Base-by-base conservation (phyloP, 768 basidiomycete genomes). In the Lactarius hengduanensis region DNA sequence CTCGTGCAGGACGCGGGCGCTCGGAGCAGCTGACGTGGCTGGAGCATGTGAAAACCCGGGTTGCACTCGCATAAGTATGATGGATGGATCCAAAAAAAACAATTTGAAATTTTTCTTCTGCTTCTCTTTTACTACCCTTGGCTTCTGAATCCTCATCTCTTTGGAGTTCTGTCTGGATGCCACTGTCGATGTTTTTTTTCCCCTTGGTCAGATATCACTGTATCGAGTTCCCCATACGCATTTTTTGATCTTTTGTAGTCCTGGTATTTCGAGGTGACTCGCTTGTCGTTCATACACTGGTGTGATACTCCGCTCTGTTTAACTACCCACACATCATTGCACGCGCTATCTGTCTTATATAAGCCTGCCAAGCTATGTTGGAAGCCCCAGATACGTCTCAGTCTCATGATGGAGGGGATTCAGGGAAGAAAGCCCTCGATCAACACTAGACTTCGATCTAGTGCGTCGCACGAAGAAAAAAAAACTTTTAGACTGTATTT, bases 121-220 rank as follows among this genome's bases (percentile, higher is more conserved):
- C 20, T 57, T 20, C 50, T 41, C 15, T 41, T 47, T 2, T 59
- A 16, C 57, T 32, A 36, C 41, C 38, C 28, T 59, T 38, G 63
- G 63, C 47, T 40, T 47, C 6, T n/a, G n/a, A n/a, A n/a, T n/a
- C 20, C 4, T 20, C 45, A 54, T 50, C 28, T 57, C 40, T 18
- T 62, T 61, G 65, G 65, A 66, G 47, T 10, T 62, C 26, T 26
- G 56, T 66, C 8, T 41, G 41, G 65, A 66, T 66, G 50, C 47
- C 62, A 62, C 41, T 22, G 61, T 57, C 53, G 38, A 53, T 26
- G 28, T 59, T 62, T 34, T 61, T 26, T 50, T 11, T 15, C 22
- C 6, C 11, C 45, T 50, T 57, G 57, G 57, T 62, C 56, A 34
- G 58, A 59, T 26, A 30, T 54, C 65, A 62, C 40, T 58, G 65